Percentiles rank a stretch among this genome's conserved stretches.
Evolutionary conservation across 352 stramenopile genomes (phyloP).

Genomic region (Phytophthora lateralis): DNA sequence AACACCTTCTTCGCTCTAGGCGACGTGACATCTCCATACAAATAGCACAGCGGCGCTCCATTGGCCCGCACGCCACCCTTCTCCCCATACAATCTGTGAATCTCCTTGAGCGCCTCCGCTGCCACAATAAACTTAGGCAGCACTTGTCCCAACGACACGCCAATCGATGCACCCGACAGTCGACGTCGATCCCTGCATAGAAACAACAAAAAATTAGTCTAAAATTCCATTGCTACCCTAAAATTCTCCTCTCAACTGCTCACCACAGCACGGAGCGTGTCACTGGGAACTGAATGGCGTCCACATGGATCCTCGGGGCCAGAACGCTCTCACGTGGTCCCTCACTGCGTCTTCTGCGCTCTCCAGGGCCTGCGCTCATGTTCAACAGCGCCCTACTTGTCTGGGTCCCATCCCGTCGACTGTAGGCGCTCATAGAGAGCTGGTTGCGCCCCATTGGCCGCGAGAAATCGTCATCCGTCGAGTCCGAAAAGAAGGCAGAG

Average conservation of each 20-base stretch:
- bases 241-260: constrained; percentile 1
- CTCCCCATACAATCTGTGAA: constrained; percentile 42
- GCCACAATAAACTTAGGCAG: constrained; percentile 55
- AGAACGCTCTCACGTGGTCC: background rate
- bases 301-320: constrained; percentile 48
- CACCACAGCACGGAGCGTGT: constrained; percentile 76
- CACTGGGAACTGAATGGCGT: constrained; percentile 67
- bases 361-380: constrained; percentile 18
- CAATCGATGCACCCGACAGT: constrained; percentile 45
- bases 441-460: constrained; percentile 1
- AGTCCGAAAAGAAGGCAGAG: constrained; percentile 78
- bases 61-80: constrained; percentile 6
- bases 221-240: background rate
- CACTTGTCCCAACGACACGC: constrained; percentile 48
- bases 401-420: background rate
- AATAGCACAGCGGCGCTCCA: constrained; percentile 44
- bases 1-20: constrained; percentile 26
- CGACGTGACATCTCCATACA: constrained; percentile 36
- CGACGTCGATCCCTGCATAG: constrained; percentile 62
- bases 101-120: constrained; percentile 51
- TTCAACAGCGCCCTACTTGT: constrained; percentile 9
- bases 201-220: constrained; percentile 2
- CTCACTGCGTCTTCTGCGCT: background rate
- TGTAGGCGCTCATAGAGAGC: constrained; percentile 27
- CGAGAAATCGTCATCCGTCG: constrained; percentile 65